Evolutionary conservation across 352 stramenopile genomes (phyloP).

Genomic region (Phytopythium chamaehyphon): DNA sequence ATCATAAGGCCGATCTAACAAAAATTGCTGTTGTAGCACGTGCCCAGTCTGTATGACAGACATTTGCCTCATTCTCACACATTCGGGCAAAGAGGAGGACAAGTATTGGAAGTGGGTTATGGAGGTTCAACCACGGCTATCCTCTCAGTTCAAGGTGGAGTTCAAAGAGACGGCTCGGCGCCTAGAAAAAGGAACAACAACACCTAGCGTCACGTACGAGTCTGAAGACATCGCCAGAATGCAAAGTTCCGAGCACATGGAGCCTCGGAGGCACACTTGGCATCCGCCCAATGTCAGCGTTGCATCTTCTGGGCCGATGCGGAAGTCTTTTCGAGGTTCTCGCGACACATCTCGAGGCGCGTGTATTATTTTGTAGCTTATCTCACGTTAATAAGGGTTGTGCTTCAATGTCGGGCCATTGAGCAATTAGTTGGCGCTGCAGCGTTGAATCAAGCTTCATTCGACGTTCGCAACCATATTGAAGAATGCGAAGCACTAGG

Average conservation of each 20-base stretch:
- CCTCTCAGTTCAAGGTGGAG: conserved; percentile 34
- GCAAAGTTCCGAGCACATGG: neutral
- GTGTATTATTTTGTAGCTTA: neutral
- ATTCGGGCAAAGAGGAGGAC: conserved; percentile 48
- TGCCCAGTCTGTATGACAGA: conserved; percentile 63
- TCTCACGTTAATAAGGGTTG: too few relatives aligned
- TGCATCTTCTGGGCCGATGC: too few relatives aligned
- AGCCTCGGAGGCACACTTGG: conserved; percentile 12
- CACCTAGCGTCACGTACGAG: neutral
- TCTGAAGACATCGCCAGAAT: too few relatives aligned
- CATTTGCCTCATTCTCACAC: conserved; percentile 54
- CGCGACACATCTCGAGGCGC: neutral
- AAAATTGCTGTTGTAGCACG: conserved; percentile 18
- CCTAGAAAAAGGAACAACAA: conserved; percentile 6
- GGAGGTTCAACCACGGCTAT: conserved; percentile 40
- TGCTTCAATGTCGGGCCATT: neutral
- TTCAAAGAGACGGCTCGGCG: conserved; percentile 36
- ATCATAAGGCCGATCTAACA: too few relatives aligned
- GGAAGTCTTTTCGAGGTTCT: too few relatives aligned
- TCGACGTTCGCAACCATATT: neutral
- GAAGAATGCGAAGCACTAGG: neutral
- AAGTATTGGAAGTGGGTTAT: conserved; percentile 62
- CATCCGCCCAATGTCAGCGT: neutral
- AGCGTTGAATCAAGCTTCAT: neutral
- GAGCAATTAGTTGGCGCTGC: neutral